phyloP scores from a whole-genome alignment of 1,284 basidiomycete species.

The Schizophyllum commune region DNA sequence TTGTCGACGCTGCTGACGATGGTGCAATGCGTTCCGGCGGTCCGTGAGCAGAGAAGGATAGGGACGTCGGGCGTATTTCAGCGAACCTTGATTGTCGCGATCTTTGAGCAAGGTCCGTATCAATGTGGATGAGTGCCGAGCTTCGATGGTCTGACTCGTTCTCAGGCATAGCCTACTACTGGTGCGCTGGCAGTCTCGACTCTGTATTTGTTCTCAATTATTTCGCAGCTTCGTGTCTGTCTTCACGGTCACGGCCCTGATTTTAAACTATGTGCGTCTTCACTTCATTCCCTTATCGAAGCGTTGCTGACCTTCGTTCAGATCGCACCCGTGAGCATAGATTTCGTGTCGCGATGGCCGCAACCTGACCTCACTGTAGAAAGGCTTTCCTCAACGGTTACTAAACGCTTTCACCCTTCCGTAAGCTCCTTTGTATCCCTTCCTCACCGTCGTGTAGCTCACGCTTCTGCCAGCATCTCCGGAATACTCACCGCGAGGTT shows the following conservation, averaged over 20 bases:
- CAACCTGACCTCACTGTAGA: conserved; percentile 5
- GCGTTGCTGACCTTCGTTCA: neutral
- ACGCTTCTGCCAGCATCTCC: conserved; percentile 19
- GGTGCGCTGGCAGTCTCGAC: conserved; percentile 9
- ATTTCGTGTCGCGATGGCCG: neutral
- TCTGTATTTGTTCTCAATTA: neutral
- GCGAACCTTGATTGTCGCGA: conserved; percentile 8
- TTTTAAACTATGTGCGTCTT: conserved; percentile 22
- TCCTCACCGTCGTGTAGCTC: neutral
- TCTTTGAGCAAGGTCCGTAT: conserved; percentile 17
- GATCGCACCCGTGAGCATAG: conserved; percentile 6
- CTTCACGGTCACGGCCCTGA: conserved; percentile 20
- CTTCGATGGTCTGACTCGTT: neutral
- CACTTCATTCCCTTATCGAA: neutral
- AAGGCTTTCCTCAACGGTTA: conserved; percentile 22
- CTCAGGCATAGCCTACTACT: conserved; percentile 20
- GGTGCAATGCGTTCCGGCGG: conserved; percentile 17
- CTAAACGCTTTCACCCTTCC: conserved; percentile 24
- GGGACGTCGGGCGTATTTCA: conserved; percentile 4
- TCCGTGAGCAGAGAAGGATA: conserved; percentile 10
- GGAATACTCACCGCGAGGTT: conserved; percentile 25
- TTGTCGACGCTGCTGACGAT: conserved; percentile 18
- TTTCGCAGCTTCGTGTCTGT: conserved; percentile 18
- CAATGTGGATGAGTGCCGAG: neutral
- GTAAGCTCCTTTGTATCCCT: conserved; percentile 12